Evolutionary conservation across 1,284 basidiomycete species (phyloP), one percentile per base, ranked within the genome.

Genomic region (Schizophyllum amplum): DNA sequence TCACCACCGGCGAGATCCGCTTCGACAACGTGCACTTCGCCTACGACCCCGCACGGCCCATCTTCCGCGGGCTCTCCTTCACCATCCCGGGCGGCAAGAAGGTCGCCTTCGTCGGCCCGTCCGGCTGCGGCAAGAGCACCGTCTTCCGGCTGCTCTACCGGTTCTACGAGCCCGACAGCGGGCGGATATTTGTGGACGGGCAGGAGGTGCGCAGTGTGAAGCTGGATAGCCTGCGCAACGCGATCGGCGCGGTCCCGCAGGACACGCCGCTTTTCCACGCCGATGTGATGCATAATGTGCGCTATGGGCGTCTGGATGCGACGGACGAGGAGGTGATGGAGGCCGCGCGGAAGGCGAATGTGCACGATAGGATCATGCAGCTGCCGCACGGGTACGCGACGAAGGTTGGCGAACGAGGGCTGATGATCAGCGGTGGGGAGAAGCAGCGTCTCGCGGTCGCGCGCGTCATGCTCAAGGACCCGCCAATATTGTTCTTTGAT

Each of bases 341-440:
- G 61, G 96, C 87, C 1, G 87, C 94, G 48, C 76, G 75, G 67
- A 88, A 90, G 71, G 97, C 96, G 33, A 92, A 92, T 65, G 89
- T 98, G 7, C 90, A 95, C 65, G 77, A 87, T 17, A 86, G 92
- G 17, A 83, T 99, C 53, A 73, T 80, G 72, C 77, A 82, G 46
- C 72, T 99, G 42, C 94, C 94, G 0, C 90, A 94, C 4, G 87
- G 88, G 53, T 99, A 96, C 71, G 67, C 73, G 48, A 99, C 96
- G 6, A 89, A 90, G 67, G 97, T 99, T 9, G 97, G 96, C 1
- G 96, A 99, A 72, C 77, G 96, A 23, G 96, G 96, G 1, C 71
- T 98, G 66, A 98, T 99, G 97, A 94, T 99, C 57, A 94, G 92
- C 15, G 96, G 96, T 0, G 96, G 97, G 0, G 96, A 99, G 78